Evolutionary conservation across 306 rosid species (phyloP).

Genomic region (Vigna hirtella): DNA sequence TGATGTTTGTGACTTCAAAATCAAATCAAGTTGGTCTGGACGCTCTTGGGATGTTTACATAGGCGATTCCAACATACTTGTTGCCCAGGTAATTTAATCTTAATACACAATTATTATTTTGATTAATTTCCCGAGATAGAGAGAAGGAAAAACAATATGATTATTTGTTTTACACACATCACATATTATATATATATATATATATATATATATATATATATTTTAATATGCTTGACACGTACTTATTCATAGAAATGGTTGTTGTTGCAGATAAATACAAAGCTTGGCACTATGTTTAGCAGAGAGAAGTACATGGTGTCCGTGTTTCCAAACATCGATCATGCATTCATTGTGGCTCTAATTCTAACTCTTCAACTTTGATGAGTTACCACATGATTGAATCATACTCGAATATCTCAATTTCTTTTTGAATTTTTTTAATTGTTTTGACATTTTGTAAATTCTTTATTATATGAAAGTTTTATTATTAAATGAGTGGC

Average conservation of each 20-base stretch:
- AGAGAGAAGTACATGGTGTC: constrained; percentile 50
- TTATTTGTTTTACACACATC: too few relatives aligned
- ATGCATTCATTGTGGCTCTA: constrained; percentile 56
- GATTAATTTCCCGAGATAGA: too few relatives aligned
- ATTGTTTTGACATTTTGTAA: too few relatives aligned
- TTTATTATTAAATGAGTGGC: too few relatives aligned
- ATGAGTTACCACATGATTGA: neutral
- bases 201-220: too few relatives aligned
- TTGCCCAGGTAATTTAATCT: constrained; percentile 46
- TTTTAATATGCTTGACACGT: too few relatives aligned
- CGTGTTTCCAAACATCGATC: constrained; percentile 51
- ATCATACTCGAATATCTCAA: neutral
- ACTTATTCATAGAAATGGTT: neutral
- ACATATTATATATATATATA: too few relatives aligned
- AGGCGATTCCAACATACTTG: constrained; percentile 52
- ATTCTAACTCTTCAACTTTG: constrained; percentile 40
- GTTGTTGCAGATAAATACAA: constrained; percentile 50
- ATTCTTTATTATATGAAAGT: too few relatives aligned
- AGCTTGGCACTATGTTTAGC: constrained; percentile 36
- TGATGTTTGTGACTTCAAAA: constrained; percentile 54
- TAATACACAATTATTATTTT: too few relatives aligned
- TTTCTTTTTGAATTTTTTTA: neutral
- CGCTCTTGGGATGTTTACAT: constrained; percentile 53
- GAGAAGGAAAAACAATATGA: too few relatives aligned
- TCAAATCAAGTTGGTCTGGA: constrained; percentile 49